Base-by-base conservation (phyloP, 2,329 filamentous ascomycete species). In the Penicillium nordicum region DNA sequence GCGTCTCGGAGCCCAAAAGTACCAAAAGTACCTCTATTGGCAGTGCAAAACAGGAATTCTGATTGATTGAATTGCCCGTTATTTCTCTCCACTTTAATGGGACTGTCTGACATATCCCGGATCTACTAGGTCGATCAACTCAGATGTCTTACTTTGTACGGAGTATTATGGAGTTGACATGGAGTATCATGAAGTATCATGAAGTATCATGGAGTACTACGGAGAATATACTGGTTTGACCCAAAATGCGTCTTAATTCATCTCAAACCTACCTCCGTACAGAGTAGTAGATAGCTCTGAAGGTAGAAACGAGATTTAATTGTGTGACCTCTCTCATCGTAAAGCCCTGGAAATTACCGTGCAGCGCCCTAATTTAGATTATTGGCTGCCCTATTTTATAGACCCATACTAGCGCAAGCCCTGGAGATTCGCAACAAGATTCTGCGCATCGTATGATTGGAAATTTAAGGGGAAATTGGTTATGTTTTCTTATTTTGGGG, bases 61-160 rank as follows among this genome's bases (percentile, higher is more conserved):
- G 59, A 54, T 59, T 64, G 62, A 59, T 48, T 49, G 40, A 45
- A 42, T 44, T 5, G 30, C 18, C 53, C 55, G 59, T 63, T 60
- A 57, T 57, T 57, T 37, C 45, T 23, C 51, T 60, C 61, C 61
- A 63, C 62, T 57, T 55, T 36, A 37, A 48, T 9, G 38, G 52
- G 56, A 58, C 57, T 59, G 49, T 45, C 18, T 36, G 50, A 53
- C 34, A 30, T 30, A 29, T 29, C 34, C n/a, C 30, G 25, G 49
- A 43, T 51, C 29, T 25, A 10, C 29, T 25, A 10, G n/a, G 23
- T 29, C 47, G 12, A 37, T 30, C 14, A 23, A 30, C 21, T 11
- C 30, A 12, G 11, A 32, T 12, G 32, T 34, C 42, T 47, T 32
- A 32, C 30, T 32, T 49, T 30, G 12, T 29, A 25, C 14, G 42